A percentile compares a stretch with the other conserved stretches of the same genome.
Conservation (phyloP, 2,329 filamentous ascomycete species). For the Aspergillus quadrilineatus region DNA sequence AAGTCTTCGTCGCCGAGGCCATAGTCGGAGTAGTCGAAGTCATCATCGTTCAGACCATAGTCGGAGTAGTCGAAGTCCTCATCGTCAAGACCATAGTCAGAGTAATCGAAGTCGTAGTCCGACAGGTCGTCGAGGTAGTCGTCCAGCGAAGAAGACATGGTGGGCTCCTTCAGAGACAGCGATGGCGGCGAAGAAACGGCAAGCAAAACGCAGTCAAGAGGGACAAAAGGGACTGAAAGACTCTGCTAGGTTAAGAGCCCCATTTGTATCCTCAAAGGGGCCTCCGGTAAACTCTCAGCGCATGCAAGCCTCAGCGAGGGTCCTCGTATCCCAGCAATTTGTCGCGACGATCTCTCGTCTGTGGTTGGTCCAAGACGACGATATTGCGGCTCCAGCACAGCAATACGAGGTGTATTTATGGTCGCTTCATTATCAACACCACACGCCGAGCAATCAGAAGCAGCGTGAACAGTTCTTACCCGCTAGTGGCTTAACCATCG, state of each 20-base stretch:
- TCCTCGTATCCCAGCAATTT: background rate
- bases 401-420: conserved; percentile 11
- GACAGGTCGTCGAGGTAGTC: background rate
- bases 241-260: too few relatives aligned
- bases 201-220: background rate
- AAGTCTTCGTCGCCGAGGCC: background rate
- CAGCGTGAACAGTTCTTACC: background rate
- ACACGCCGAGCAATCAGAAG: conserved; percentile 2
- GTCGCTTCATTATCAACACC: background rate
- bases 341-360: background rate
- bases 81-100: background rate
- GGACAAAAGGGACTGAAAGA: background rate
- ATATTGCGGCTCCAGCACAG: conserved; percentile 5
- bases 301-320: background rate
- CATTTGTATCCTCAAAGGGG: background rate
- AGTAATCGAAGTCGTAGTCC: background rate
- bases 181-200: background rate
- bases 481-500: background rate
- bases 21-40: background rate
- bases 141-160: background rate
- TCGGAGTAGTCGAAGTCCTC: background rate
- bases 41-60: background rate
- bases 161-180: background rate
- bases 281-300: background rate
- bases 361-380: conserved; percentile 2